A percentile compares a stretch with the other conserved stretches of the same genome.
These are phyloP conservation scores for Beauveria caledonica DNA, from an alignment of 2,329 filamentous ascomycete genomes.

Conservation along the genomic window DNA sequence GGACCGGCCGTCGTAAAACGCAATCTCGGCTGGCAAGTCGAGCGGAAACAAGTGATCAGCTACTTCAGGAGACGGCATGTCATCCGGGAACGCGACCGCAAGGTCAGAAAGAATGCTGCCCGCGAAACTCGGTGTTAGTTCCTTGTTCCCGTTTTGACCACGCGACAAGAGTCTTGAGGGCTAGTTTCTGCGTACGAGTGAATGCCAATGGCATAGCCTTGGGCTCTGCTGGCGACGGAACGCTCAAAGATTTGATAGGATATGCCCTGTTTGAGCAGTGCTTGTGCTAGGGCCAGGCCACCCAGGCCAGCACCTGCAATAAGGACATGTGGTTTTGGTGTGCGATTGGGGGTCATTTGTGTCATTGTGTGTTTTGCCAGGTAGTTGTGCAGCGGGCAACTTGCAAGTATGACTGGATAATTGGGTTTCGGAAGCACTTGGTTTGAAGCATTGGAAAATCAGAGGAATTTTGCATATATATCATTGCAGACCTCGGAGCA, in stretches of 20 bases:
- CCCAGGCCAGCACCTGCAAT: conserved; percentile 35
- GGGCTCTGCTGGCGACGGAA: conserved; percentile 14
- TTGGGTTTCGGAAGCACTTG: too few species aligned
- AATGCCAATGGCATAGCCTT: conserved; percentile 25
- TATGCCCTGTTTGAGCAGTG: conserved; percentile 25
- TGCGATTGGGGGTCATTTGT: background rate
- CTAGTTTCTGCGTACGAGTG: conserved; percentile 15
- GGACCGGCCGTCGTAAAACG: conserved; percentile 5
- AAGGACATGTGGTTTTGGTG: conserved; percentile 20
- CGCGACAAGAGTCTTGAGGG: too few species aligned
- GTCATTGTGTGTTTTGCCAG: too few species aligned
- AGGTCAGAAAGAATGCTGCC: conserved; percentile 15
- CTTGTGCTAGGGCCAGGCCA: conserved; percentile 33
- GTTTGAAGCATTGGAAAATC: too few species aligned
- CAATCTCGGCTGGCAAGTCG: conserved; percentile 18
- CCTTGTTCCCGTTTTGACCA: too few species aligned
- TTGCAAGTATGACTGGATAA: too few species aligned
- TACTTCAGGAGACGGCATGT: conserved; percentile 13
- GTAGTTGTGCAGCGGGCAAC: too few species aligned
- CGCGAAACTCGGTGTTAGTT: too few species aligned
- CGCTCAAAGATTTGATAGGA: conserved; percentile 31
- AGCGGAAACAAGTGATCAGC: conserved; percentile 19
- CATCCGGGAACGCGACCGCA: conserved; percentile 7
- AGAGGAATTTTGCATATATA: too few species aligned
- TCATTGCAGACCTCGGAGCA: too few species aligned